Evolutionary conservation across 306 rosid species (phyloP).

Genomic region (Phaseolus lunatus): DNA sequence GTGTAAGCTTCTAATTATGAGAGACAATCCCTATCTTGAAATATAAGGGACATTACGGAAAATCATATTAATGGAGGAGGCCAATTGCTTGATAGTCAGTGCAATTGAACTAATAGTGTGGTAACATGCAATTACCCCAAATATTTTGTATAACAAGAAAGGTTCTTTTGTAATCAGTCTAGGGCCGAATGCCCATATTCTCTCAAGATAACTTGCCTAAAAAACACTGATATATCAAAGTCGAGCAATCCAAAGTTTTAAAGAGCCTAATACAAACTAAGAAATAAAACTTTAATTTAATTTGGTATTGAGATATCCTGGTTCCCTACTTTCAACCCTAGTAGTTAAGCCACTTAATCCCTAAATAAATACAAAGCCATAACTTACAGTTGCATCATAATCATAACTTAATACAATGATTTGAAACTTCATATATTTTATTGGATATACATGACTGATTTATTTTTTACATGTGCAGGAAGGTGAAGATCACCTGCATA

Average conservation of each 20-base stretch:
- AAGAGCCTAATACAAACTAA: conserved; percentile 17
- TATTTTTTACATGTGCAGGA: conserved; percentile 58
- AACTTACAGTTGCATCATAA: neutral
- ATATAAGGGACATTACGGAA: neutral
- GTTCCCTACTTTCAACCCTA: conserved; percentile 1
- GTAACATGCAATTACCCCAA: conserved; percentile 16
- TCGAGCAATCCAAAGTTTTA: neutral
- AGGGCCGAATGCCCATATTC: neutral
- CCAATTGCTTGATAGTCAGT: neutral
- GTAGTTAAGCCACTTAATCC: conserved; percentile 9
- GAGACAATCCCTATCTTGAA: conserved; percentile 4
- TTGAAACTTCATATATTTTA: neutral
- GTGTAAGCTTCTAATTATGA: neutral
- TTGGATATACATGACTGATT: neutral
- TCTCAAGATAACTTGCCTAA: conserved; percentile 6
- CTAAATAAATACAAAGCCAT: neutral
- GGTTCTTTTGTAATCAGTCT: neutral
- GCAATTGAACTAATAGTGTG: neutral
- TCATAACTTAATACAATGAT: conserved; percentile 1
- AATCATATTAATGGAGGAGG: conserved; percentile 5
- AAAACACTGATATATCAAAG: conserved; percentile 22
- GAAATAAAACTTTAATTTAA: conserved; percentile 23
- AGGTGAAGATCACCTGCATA: conserved; percentile 62
- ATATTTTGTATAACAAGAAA: neutral
- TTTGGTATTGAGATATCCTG: neutral